Evolutionary conservation across 2,329 filamentous ascomycete species (phyloP).

Genomic region (Curvularia sp.): DNA sequence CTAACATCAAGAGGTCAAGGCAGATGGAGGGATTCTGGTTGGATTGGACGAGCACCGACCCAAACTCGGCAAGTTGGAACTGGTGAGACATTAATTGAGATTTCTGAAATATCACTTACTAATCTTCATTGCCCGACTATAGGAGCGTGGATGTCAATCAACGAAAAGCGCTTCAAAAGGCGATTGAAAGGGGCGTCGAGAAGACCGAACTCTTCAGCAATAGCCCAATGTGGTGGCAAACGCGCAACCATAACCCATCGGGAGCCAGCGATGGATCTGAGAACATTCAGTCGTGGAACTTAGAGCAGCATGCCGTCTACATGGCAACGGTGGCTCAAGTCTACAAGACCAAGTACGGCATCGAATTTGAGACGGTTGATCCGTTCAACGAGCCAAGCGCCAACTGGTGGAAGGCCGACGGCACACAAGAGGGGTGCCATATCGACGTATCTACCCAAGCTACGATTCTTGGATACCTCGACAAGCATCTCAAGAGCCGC

Average conservation of each 20-base stretch:
- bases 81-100: slow-evolving; percentile 1
- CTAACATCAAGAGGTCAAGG: slow-evolving; percentile 16
- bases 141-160: slow-evolving; percentile 17
- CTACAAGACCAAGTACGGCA: slow-evolving; percentile 12
- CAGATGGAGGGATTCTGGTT: slow-evolving; percentile 20
- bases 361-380: slow-evolving; percentile 15
- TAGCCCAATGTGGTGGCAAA: slow-evolving; percentile 18
- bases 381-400: slow-evolving; percentile 19
- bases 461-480: slow-evolving; percentile 11
- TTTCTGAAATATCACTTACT: not conserved
- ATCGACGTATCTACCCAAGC: slow-evolving; percentile 13
- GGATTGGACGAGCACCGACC: slow-evolving; percentile 13
- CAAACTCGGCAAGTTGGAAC: slow-evolving; percentile 11
- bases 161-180: slow-evolving; percentile 14
- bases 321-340: slow-evolving; percentile 16
- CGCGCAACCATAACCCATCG: slow-evolving; percentile 16
- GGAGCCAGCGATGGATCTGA: slow-evolving; percentile 13
- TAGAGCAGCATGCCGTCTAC: slow-evolving; percentile 17
- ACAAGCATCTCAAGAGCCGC: slow-evolving; percentile 11
- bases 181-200: slow-evolving; percentile 14
- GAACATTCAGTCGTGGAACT: slow-evolving; percentile 18
- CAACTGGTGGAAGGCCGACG: slow-evolving; percentile 20
- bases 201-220: slow-evolving; percentile 15
- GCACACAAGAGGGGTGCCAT: slow-evolving; percentile 19
- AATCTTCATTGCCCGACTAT: not conserved